phyloP scores from a whole-genome alignment of 345 rosid genomes.

The Stellera chamaejasme region DNA sequence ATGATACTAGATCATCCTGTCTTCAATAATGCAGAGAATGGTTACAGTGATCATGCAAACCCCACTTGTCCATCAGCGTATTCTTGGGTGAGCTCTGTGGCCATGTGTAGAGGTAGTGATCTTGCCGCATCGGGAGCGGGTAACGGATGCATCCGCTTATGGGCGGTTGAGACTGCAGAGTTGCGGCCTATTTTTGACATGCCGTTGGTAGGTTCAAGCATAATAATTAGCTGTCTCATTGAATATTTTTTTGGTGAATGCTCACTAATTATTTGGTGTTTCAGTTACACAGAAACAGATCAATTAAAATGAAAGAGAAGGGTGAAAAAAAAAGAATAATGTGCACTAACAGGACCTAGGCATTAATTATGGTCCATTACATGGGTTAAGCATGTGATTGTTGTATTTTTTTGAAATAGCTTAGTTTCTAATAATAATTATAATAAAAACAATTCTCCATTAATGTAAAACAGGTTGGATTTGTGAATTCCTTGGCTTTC shows the following conservation, averaged over 20 bases:
- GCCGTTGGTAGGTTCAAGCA: constrained; percentile 51
- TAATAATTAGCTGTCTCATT: too few relatives aligned
- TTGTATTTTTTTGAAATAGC: background rate
- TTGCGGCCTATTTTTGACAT: constrained; percentile 49
- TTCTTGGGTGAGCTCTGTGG: constrained; percentile 86
- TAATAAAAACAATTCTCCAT: too few relatives aligned
- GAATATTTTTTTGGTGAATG: too few relatives aligned
- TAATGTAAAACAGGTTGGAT: constrained; percentile 53
- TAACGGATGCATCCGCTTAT: constrained; percentile 63
- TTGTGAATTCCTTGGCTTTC: constrained; percentile 86
- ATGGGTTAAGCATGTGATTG: too few relatives aligned
- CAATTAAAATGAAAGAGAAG: too few relatives aligned
- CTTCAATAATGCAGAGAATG: constrained; percentile 31
- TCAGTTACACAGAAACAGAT: too few relatives aligned
- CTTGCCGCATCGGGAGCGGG: constrained; percentile 99
- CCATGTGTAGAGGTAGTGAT: constrained; percentile 81
- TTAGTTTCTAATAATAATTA: background rate
- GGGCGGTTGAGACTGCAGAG: constrained; percentile 55
- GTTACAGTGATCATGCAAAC: constrained; percentile 20
- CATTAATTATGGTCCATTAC: too few relatives aligned
- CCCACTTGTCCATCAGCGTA: constrained; percentile 30
- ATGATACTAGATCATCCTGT: too few relatives aligned
- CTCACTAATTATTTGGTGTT: background rate
- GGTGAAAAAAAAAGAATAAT: too few relatives aligned
- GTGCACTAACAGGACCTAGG: too few relatives aligned